Conservation (phyloP, 1,139 yeast species). For the Kluyveromyces sp. region DNA sequence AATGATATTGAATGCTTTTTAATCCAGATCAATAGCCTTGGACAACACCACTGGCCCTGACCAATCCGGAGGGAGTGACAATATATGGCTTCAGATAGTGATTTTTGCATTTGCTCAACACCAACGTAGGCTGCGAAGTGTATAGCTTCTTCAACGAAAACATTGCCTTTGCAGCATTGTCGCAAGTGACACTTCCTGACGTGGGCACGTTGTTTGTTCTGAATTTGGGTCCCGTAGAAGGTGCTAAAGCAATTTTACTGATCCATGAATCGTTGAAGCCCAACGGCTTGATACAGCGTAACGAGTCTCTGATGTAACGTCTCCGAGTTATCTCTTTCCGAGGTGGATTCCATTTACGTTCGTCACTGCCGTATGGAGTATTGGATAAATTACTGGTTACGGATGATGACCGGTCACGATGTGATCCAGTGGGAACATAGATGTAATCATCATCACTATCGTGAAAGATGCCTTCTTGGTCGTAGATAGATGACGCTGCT, state of each 20-base stretch:
- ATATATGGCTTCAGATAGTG: constrained; percentile 24
- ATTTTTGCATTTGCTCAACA: constrained; percentile 18
- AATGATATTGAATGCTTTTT: too few relatives aligned
- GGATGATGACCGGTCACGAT: constrained; percentile 20
- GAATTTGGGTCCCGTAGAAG: constrained; percentile 31
- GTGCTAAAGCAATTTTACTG: constrained; percentile 40
- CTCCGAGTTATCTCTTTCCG: constrained; percentile 38
- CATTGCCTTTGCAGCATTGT: constrained; percentile 5
- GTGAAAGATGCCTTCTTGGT: constrained; percentile 26
- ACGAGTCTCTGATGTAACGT: constrained; percentile 45
- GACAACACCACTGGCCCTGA: constrained; percentile 5
- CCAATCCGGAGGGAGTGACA: constrained; percentile 27
- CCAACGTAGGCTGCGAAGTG: constrained; percentile 9
- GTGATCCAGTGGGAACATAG: constrained; percentile 14
- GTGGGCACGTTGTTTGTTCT: constrained; percentile 26
- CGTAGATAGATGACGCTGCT: constrained; percentile 15
- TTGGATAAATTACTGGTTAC: constrained; percentile 20
- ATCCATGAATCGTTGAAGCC: constrained; percentile 50
- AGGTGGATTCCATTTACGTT: constrained; percentile 45
- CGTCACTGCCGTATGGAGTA: constrained; percentile 26
- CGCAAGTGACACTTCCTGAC: constrained; percentile 10
- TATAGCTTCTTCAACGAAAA: constrained; percentile 5
- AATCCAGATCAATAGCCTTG: background rate
- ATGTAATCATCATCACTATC: constrained; percentile 39
- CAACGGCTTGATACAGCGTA: constrained; percentile 52